Evolutionary conservation across 176 grass and related monocot species (phyloP), one percentile per base, ranked within the genome.

Genomic region (Stipa capillata): DNA sequence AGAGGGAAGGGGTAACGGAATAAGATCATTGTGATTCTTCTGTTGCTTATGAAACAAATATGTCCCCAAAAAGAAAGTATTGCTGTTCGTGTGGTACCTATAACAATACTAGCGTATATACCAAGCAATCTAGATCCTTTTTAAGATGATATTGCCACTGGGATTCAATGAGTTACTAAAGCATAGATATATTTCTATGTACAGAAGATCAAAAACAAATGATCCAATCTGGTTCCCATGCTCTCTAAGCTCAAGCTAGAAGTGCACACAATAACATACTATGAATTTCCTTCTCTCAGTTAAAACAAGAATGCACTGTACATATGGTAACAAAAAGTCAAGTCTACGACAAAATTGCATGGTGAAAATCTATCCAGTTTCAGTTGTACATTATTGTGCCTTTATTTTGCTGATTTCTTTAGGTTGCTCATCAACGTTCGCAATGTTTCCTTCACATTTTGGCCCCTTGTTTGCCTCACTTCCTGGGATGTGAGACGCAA

Each of bases 381-480:
- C 42, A 53, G 32, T 50, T 73, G 31, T 29, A 62, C 43, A 76
- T 16, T 62, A 74, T 36, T 66, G 21, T 57, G 66, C 44, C 61
- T 73, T 72, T 85, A 89, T 72, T 95, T 87, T 83, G 64, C 35
- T 62, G 61, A 68, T 82, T 90, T 80, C 80, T 66, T 97, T 58
- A 97, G 87, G 77, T 67, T 92, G 75, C 69, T 77, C 92, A 94
- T 87, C 62, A 94, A 68, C 34, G 83, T 74, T 31, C 88, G 63
- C 55, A 93, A 83, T 85, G 87, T 83, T 82, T 94, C 92, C 50
- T 92, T 91, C 57, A 92, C 80, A 64, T 90, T 88, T 42, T 84
- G 79, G 51, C 87, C 87, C 63, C 74, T 89, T 29, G 79, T 83
- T 48, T 72, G 86, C 42, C 77, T 90, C 36, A 87, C 89, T 79